Conservation (phyloP, 2,329 filamentous ascomycete genomes). For the Exophiala sideris region DNA sequence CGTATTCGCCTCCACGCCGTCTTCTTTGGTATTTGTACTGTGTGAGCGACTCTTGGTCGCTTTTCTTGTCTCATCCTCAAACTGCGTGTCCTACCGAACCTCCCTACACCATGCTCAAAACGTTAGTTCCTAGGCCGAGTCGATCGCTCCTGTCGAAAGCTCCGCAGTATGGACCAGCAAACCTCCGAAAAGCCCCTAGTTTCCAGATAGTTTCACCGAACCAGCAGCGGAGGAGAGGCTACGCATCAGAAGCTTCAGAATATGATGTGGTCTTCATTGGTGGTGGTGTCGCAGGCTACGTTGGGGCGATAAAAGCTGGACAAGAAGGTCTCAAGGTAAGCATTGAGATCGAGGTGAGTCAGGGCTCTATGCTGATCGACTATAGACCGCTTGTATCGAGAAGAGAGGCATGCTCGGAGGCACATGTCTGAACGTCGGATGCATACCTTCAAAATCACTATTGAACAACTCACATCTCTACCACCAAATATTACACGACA, state of each 20-base stretch:
- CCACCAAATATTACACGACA: conserved; percentile 95
- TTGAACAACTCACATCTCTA: conserved; percentile 99
- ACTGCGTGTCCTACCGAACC: background rate
- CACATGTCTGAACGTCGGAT: conserved; percentile 98
- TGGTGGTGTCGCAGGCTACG: conserved; percentile 96
- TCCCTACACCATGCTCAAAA: conserved; percentile 24
- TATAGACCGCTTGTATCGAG: conserved; percentile 91
- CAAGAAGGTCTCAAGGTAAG: conserved; percentile 92
- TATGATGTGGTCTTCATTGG: conserved; percentile 98
- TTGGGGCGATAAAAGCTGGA: conserved; percentile 97
- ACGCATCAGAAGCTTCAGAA: conserved; percentile 60
- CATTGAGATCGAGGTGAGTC: background rate
- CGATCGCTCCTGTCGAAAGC: conserved; percentile 27
- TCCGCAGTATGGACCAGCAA: conserved; percentile 27
- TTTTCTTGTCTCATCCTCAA: conserved; percentile 9
- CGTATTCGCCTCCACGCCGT: conserved; percentile 8
- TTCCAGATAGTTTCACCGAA: conserved; percentile 27
- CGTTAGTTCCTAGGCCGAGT: conserved; percentile 20
- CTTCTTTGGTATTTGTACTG: conserved; percentile 8
- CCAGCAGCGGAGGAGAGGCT: conserved; percentile 23
- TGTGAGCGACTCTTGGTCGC: conserved; percentile 18
- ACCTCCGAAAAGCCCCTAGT: conserved; percentile 26
- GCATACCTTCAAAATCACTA: conserved; percentile 98
- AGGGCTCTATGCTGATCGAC: conserved; percentile 12
- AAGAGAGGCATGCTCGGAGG: conserved; percentile 93